A percentile compares a stretch with the other conserved stretches of the same genome.
Conservation (phyloP, 495 filamentous ascomycete genomes). For the Friedmanniomyces endolithicus region DNA sequence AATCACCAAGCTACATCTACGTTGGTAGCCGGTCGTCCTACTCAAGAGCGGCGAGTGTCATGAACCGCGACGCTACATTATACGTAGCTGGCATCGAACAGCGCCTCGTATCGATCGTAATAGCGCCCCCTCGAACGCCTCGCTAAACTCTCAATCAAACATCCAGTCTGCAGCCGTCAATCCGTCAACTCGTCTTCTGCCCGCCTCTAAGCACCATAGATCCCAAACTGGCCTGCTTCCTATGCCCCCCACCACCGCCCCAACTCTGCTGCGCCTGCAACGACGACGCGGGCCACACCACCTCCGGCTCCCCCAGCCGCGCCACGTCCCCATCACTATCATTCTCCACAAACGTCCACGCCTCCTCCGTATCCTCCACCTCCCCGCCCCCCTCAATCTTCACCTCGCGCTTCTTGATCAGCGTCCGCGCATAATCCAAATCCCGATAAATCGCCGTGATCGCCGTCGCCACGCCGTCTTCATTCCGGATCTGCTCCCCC, state of each 20-base stretch:
- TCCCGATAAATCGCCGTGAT: constrained; percentile 92
- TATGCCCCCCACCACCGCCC: neutral
- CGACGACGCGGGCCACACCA: neutral
- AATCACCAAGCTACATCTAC: neutral
- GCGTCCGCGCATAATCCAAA: constrained; percentile 82
- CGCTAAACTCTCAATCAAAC: neutral
- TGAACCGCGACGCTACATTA: neutral
- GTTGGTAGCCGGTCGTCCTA: neutral
- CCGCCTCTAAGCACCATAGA: constrained; percentile 1
- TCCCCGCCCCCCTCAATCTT: constrained; percentile 33
- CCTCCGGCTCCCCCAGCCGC: neutral
- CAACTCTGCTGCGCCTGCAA: neutral
- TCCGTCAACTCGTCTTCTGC: neutral
- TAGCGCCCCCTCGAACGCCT: neutral
- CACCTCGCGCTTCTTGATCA: constrained; percentile 51
- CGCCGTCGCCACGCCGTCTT: constrained; percentile 77
- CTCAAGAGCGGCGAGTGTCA: neutral
- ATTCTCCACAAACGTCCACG: constrained; percentile 66
- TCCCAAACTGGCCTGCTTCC: neutral
- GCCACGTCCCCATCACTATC: constrained; percentile 38
- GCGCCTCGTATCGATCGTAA: neutral
- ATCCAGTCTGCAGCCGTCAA: neutral
- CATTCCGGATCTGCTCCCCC: constrained; percentile 80
- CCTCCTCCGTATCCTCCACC: constrained; percentile 43
- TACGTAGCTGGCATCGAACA: neutral